Conservation (phyloP, 2,329 filamentous ascomycete species). For the Sordariomycetes sp. region DNA sequence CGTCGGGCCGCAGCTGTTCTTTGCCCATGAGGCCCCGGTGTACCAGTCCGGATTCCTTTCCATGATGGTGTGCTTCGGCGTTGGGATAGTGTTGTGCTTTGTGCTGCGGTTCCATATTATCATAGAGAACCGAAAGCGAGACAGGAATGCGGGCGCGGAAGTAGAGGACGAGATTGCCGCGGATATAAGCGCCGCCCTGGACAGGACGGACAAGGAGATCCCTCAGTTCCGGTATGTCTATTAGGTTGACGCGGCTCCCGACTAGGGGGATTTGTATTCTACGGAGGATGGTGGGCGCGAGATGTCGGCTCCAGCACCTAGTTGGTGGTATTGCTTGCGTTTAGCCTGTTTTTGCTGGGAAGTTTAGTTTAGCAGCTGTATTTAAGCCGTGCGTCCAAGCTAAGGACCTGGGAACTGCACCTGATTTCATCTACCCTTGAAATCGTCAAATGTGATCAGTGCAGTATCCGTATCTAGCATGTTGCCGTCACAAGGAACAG, state of each 20-base stretch:
- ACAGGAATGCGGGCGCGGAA: slow-evolving; percentile 13
- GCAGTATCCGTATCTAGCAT: no score
- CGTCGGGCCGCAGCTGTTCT: slow-evolving; percentile 49
- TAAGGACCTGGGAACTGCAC: no score
- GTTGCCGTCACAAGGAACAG: no score
- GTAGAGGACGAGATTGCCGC: slow-evolving; percentile 6
- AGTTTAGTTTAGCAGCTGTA: no score
- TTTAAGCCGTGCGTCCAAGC: no score
- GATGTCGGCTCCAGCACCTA: no score
- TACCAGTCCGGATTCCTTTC: slow-evolving; percentile 53
- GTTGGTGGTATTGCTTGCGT: no score
- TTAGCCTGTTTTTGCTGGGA: no score
- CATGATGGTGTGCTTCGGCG: slow-evolving; percentile 48
- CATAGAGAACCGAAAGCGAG: slow-evolving; percentile 42
- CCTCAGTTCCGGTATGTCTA: slow-evolving; percentile 41
- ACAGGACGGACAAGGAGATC: slow-evolving; percentile 46
- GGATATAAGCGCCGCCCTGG: slow-evolving; percentile 14
- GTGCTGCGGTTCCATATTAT: slow-evolving; percentile 39
- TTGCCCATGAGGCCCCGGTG: slow-evolving; percentile 41
- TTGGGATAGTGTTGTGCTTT: slow-evolving; percentile 29
- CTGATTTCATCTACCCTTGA: no score
- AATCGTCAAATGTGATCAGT: no score
- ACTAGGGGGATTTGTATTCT: no score
- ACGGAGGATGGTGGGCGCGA: no score
- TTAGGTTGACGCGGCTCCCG: slow-evolving; percentile 5